Percentiles rank a stretch among this genome's conserved stretches.
These are phyloP conservation scores for Prunus salicina DNA, from an alignment of 306 rosid genomes.

Conservation along the genomic window DNA sequence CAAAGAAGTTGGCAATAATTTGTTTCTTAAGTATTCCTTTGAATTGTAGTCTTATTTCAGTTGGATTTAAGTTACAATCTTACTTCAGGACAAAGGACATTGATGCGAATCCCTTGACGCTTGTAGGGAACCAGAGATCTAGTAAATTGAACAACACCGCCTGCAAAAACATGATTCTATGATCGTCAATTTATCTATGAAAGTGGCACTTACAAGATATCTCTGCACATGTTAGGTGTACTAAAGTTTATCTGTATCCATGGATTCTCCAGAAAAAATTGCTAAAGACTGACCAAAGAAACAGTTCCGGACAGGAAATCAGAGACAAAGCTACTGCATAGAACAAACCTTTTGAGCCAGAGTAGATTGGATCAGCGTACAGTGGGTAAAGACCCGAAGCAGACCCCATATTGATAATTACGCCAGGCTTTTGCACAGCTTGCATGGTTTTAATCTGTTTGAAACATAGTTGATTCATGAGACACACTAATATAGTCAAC, in stretches of 20 bases:
- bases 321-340: slow-evolving; percentile 1
- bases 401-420: slow-evolving; percentile 86
- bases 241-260: background rate
- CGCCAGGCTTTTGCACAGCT: slow-evolving; percentile 68
- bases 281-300: slow-evolving; percentile 7
- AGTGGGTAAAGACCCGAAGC: slow-evolving; percentile 93
- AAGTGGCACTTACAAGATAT: background rate
- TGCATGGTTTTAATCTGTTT: slow-evolving; percentile 73
- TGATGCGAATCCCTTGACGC: slow-evolving; percentile 79
- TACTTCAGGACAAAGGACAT: slow-evolving; percentile 98
- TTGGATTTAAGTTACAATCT: slow-evolving; percentile 12
- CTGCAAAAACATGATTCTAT: slow-evolving; percentile 33
- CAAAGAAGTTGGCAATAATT: slow-evolving; percentile 12
- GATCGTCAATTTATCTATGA: background rate
- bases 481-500: slow-evolving; percentile 13
- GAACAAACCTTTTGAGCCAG: slow-evolving; percentile 83
- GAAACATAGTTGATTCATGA: slow-evolving; percentile 20
- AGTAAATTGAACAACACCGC: slow-evolving; percentile 87
- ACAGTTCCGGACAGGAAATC: slow-evolving; percentile 5
- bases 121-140: slow-evolving; percentile 66
- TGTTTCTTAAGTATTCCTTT: slow-evolving; percentile 6
- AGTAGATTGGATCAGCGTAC: slow-evolving; percentile 52
- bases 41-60: background rate
- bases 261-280: background rate
- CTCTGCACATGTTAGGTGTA: background rate